Evolutionary conservation across 106 monocot species (phyloP).

Genomic region (Phalaenopsis aphrodite): DNA sequence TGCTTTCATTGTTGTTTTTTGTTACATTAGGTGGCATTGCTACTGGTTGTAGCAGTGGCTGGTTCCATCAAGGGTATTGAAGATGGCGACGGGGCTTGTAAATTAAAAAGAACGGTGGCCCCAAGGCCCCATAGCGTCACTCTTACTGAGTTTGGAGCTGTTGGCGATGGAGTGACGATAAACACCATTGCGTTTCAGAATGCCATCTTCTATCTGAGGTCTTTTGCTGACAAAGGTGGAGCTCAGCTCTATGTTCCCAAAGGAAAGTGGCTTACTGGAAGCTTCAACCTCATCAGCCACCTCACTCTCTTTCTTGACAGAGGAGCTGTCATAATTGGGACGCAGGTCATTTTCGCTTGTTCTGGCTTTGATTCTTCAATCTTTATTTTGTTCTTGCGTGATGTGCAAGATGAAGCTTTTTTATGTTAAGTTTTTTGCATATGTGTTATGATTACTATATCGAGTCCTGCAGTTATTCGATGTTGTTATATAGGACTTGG

Average conservation of each 20-base stretch:
- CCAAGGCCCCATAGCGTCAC: conserved; percentile 79
- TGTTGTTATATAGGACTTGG: neutral
- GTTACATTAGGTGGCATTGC: conserved; percentile 16
- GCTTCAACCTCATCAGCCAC: conserved; percentile 86
- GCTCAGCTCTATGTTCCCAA: conserved; percentile 88
- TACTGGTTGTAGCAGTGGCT: conserved; percentile 11
- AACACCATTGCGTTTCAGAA: conserved; percentile 93
- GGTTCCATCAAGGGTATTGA: neutral
- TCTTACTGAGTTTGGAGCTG: conserved; percentile 80
- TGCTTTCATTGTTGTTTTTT: neutral
- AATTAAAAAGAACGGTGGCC: neutral
- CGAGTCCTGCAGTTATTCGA: neutral
- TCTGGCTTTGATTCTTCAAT: neutral
- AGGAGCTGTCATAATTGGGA: conserved; percentile 65
- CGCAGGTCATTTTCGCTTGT: conserved; percentile 27
- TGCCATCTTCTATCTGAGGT: conserved; percentile 74
- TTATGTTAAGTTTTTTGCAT: neutral
- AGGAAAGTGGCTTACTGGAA: conserved; percentile 77
- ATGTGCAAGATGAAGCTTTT: neutral
- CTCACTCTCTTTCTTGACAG: conserved; percentile 79
- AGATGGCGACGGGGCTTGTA: conserved; percentile 21
- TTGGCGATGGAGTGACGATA: conserved; percentile 68
- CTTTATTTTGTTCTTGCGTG: neutral
- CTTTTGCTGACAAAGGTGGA: conserved; percentile 88
- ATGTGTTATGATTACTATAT: no score